phyloP scores from a whole-genome alignment of 2,329 filamentous ascomycete species.

The Fusarium tanahbumbuense region DNA sequence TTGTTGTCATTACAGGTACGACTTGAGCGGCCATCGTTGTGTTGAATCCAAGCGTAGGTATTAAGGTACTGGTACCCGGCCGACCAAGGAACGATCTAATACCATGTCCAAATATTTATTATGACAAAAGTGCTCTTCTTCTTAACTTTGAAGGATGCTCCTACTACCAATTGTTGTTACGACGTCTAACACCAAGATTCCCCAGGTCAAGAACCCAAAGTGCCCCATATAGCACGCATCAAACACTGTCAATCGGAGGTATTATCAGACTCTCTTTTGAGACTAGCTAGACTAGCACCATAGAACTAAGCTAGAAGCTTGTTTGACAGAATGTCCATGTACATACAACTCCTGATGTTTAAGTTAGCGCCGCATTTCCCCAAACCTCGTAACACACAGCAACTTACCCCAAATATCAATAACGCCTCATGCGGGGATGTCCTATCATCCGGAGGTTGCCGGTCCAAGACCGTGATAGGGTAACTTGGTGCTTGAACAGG shows the following conservation, averaged over 20 bases:
- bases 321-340: background rate
- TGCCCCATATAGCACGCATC: background rate
- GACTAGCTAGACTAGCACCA: background rate
- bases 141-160: background rate
- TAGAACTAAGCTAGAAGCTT: background rate
- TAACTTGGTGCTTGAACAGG: background rate
- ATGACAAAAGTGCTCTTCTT: background rate
- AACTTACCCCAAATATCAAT: background rate
- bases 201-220: background rate
- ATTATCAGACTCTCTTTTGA: background rate
- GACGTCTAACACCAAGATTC: background rate
- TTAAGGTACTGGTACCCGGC: background rate
- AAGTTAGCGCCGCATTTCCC: slow-evolving; percentile 12
- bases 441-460: background rate
- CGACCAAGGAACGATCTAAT: background rate
- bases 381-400: background rate
- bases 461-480: background rate
- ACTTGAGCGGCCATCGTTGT: background rate
- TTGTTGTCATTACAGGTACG: background rate
- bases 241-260: background rate
- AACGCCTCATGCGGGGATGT: slow-evolving; percentile 2
- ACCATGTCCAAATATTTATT: background rate
- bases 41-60: background rate
- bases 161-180: background rate
- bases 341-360: background rate